phyloP scores from a whole-genome alignment of 2,329 filamentous ascomycete species.

The Trichoderma asperellum region DNA sequence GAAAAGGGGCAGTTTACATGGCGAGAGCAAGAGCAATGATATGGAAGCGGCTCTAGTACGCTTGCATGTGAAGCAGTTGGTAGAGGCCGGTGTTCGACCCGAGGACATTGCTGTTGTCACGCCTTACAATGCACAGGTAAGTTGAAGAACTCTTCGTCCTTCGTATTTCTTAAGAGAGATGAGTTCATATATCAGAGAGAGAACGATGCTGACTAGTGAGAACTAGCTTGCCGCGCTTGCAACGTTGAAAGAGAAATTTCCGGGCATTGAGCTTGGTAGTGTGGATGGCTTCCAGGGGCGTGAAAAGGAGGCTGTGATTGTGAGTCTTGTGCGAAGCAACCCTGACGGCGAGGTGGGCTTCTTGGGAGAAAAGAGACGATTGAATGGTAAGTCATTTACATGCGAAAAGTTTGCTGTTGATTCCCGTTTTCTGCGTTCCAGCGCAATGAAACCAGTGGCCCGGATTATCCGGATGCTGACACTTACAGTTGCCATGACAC shows the following conservation, averaged over 20 bases:
- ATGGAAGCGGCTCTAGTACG: conserved; percentile 83
- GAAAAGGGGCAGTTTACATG: conserved; percentile 51
- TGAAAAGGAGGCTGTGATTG: conserved; percentile 93
- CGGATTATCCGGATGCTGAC: not conserved
- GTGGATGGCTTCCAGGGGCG: conserved; percentile 97
- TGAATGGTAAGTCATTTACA: conserved; percentile 74
- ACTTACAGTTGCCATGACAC: conserved; percentile 93
- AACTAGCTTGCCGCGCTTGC: conserved; percentile 74
- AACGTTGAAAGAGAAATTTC: conserved; percentile 77
- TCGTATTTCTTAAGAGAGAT: not conserved
- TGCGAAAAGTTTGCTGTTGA: not conserved
- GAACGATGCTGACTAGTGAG: conserved; percentile 25
- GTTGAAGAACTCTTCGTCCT: not conserved
- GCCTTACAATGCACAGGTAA: conserved; percentile 90
- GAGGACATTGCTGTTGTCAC: conserved; percentile 93
- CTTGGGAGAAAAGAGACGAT: conserved; percentile 82
- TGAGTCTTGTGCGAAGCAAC: conserved; percentile 95
- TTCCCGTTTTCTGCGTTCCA: not conserved
- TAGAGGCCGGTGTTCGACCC: conserved; percentile 77
- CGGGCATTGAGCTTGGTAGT: conserved; percentile 89
- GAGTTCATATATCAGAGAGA: not conserved
- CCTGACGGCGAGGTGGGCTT: conserved; percentile 87
- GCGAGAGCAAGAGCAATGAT: conserved; percentile 84
- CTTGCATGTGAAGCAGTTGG: conserved; percentile 73
- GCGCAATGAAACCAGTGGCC: not conserved